phyloP scores from a whole-genome alignment of 1,284 basidiomycete genomes.

The Vanrija humicola region DNA sequence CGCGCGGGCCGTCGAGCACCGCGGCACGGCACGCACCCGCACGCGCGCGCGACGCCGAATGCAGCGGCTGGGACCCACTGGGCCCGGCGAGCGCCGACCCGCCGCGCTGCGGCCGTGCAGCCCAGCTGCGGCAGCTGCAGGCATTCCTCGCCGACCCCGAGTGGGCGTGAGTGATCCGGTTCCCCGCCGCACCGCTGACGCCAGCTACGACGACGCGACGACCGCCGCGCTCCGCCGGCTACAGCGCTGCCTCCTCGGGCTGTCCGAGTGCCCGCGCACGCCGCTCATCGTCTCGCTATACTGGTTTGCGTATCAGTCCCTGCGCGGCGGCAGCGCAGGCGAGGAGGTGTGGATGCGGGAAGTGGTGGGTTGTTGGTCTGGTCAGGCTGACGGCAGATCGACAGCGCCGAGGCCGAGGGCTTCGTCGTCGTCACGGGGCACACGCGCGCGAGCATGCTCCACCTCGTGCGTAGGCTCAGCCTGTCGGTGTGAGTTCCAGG shows the following conservation, averaged over 20 bases:
- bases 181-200: neutral
- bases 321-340: neutral
- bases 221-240: neutral
- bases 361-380: neutral
- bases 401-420: neutral
- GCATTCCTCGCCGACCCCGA: neutral
- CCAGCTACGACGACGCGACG: neutral
- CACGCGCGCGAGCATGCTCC: neutral
- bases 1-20: too few relatives aligned
- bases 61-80: neutral
- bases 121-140: constrained; percentile 1
- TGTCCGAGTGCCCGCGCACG: neutral
- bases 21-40: too few relatives aligned
- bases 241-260: neutral
- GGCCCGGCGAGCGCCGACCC: neutral
- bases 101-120: neutral
- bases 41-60: neutral
- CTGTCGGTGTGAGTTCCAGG: neutral
- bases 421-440: neutral
- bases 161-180: neutral
- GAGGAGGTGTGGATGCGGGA: constrained; percentile 4
- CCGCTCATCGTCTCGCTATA: neutral
- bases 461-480: neutral
- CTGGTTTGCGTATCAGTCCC: neutral
- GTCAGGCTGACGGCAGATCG: neutral